These are phyloP conservation scores for Mycena galopus DNA, from an alignment of 768 basidiomycete species.

Conservation along the genomic window DNA sequence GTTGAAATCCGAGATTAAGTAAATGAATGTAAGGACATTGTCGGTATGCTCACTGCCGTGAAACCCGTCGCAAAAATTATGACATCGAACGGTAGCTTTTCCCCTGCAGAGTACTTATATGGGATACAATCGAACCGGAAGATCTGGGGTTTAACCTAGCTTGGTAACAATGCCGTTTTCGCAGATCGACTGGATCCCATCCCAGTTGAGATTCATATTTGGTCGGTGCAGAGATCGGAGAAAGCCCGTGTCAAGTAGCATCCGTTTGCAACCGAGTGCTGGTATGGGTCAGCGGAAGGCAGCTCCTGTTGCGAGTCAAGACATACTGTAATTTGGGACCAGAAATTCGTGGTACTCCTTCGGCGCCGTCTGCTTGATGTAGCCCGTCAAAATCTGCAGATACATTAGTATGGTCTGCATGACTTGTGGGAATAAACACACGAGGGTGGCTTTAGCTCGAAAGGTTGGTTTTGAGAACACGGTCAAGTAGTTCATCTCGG, in stretches of 20 bases:
- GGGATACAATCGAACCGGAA: neutral
- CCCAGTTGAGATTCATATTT: constrained; percentile 15
- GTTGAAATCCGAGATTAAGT: constrained; percentile 10
- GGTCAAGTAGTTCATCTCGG: constrained; percentile 19
- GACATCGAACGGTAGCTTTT: constrained; percentile 66
- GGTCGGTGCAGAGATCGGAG: constrained; percentile 11
- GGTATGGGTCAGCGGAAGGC: neutral
- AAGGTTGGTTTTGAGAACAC: constrained; percentile 23
- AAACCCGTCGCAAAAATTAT: constrained; percentile 72
- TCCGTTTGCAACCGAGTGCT: constrained; percentile 20
- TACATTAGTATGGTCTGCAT: neutral
- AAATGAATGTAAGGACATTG: neutral
- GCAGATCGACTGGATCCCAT: constrained; percentile 5
- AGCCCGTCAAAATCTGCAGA: constrained; percentile 38
- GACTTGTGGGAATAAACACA: neutral
- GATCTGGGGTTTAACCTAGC: neutral
- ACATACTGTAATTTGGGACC: constrained; percentile 62
- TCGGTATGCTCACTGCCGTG: constrained; percentile 52
- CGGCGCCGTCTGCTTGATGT: constrained; percentile 58
- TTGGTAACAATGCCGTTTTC: constrained; percentile 14
- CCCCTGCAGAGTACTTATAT: constrained; percentile 43
- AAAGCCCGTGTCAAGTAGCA: constrained; percentile 6
- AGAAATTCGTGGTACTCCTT: constrained; percentile 58
- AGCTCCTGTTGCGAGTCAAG: no score
- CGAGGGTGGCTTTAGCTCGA: constrained; percentile 23